These are phyloP conservation scores for Asterophora lycoperdoides DNA, from an alignment of 768 basidiomycete genomes.

Conservation along the genomic window DNA sequence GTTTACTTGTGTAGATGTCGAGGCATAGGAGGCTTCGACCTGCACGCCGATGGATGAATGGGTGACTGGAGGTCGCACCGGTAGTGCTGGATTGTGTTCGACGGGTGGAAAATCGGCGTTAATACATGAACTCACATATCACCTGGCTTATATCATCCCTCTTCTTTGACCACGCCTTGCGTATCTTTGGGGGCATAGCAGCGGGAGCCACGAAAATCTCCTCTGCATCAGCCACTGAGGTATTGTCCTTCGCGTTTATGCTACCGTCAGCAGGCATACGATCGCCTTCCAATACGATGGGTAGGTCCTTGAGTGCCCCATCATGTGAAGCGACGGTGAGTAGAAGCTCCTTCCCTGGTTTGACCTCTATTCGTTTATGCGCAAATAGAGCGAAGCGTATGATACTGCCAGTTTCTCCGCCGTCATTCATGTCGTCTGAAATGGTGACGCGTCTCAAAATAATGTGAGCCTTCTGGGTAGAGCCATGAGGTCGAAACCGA, in stretches of 20 bases:
- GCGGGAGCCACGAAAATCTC: constrained; percentile 23
- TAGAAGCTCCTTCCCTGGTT: constrained; percentile 66
- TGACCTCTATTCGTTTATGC: constrained; percentile 65
- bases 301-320: constrained; percentile 49
- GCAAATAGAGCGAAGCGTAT: constrained; percentile 64
- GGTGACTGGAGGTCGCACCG: constrained; percentile 13
- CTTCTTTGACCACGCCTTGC: constrained; percentile 54
- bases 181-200: constrained; percentile 60
- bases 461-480: constrained; percentile 65
- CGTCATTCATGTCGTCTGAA: constrained; percentile 41
- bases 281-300: constrained; percentile 58
- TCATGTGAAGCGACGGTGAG: constrained; percentile 53
- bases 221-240: constrained; percentile 38
- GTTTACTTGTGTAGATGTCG: constrained; percentile 36
- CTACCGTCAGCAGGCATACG: constrained; percentile 30
- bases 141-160: constrained; percentile 38
- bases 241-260: constrained; percentile 38
- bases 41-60: constrained; percentile 45
- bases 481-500: constrained; percentile 64
- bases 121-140: constrained; percentile 31
- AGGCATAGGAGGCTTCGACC: constrained; percentile 25
- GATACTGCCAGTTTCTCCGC: constrained; percentile 33
- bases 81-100: constrained; percentile 1
- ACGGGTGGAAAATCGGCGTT: neutral
- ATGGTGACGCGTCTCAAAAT: constrained; percentile 58